phyloP scores from a whole-genome alignment of 345 rosid genomes.

The Populus simonii region DNA sequence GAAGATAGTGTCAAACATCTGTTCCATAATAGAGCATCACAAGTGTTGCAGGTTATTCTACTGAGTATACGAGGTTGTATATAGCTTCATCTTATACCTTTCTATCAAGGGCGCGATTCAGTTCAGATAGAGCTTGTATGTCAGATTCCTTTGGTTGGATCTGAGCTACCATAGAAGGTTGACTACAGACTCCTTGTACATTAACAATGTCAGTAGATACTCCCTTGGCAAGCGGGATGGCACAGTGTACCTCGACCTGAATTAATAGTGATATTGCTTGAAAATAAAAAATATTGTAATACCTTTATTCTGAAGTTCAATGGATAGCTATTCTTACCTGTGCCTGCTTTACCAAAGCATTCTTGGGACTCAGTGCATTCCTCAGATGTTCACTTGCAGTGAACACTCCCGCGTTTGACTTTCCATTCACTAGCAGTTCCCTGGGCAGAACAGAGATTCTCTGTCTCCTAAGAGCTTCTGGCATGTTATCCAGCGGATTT shows the following conservation, averaged over 20 bases:
- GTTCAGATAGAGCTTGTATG: conserved; percentile 48
- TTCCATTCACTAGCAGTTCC: conserved; percentile 50
- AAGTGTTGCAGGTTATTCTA: not conserved
- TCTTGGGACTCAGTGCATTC: conserved; percentile 35
- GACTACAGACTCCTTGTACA: conserved; percentile 37
- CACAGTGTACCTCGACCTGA: conserved; percentile 45
- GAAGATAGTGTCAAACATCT: not conserved
- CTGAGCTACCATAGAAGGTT: conserved; percentile 32
- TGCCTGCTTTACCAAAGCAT: conserved; percentile 39
- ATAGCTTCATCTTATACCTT: conserved; percentile 42
- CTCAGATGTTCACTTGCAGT: conserved; percentile 45
- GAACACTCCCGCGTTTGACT: conserved; percentile 34
- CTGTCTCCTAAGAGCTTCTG: conserved; percentile 73
- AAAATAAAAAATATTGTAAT: not conserved
- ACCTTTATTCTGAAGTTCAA: not conserved
- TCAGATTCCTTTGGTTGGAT: conserved; percentile 60
- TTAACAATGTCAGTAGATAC: conserved; percentile 30
- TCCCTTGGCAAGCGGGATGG: conserved; percentile 37
- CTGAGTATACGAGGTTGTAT: not conserved
- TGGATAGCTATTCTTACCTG: conserved; percentile 28
- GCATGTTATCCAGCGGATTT: conserved; percentile 82
- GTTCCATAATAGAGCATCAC: not conserved
- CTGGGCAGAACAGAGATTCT: conserved; percentile 39
- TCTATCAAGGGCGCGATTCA: conserved; percentile 45
- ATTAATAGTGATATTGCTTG: conserved; percentile 3